Evolutionary conservation across 2,329 filamentous ascomycete species (phyloP).

Genomic region (Monascus ruber): DNA sequence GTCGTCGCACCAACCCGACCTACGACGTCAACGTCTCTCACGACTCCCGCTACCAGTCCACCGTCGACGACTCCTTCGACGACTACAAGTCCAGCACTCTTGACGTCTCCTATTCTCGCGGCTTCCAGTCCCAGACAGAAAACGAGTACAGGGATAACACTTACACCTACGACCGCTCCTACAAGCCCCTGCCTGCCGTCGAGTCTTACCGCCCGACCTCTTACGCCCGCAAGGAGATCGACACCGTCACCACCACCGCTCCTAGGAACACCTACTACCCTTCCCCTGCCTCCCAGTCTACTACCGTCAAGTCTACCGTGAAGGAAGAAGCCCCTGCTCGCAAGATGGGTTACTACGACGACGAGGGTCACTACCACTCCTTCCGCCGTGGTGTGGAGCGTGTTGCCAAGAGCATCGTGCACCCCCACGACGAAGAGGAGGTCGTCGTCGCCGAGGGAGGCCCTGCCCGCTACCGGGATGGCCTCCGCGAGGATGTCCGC

Average conservation of each 20-base stretch:
- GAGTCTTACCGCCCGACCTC: slow-evolving; percentile 6
- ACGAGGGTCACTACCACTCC: slow-evolving; percentile 64
- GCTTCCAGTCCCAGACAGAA: slow-evolving; percentile 24
- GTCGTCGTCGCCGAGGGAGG: slow-evolving; percentile 32
- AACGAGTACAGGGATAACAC: slow-evolving; percentile 29
- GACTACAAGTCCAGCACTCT: slow-evolving; percentile 20
- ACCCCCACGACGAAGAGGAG: slow-evolving; percentile 46
- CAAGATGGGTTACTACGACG: slow-evolving; percentile 74
- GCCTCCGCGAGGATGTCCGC: slow-evolving; percentile 37
- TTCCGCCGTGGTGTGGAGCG: slow-evolving; percentile 60
- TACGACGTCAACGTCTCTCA: slow-evolving; percentile 36
- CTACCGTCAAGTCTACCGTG: slow-evolving; percentile 40
- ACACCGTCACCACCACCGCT: slow-evolving; percentile 17
- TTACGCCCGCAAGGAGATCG: slow-evolving; percentile 16
- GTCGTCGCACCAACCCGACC: slow-evolving; percentile 47
- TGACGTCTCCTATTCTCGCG: slow-evolving; percentile 18
- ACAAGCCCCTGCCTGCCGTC: background rate
- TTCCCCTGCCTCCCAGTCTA: slow-evolving; percentile 35
- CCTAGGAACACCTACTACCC: slow-evolving; percentile 9
- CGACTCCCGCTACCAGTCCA: slow-evolving; percentile 24
- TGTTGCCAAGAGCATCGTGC: slow-evolving; percentile 53
- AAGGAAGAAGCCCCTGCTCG: slow-evolving; percentile 41
- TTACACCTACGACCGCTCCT: too few species aligned
- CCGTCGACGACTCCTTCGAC: slow-evolving; percentile 21
- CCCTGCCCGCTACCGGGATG: slow-evolving; percentile 34